phyloP scores from a whole-genome alignment of 2,329 filamentous ascomycete species.

The Verticillium nonalfalfae region DNA sequence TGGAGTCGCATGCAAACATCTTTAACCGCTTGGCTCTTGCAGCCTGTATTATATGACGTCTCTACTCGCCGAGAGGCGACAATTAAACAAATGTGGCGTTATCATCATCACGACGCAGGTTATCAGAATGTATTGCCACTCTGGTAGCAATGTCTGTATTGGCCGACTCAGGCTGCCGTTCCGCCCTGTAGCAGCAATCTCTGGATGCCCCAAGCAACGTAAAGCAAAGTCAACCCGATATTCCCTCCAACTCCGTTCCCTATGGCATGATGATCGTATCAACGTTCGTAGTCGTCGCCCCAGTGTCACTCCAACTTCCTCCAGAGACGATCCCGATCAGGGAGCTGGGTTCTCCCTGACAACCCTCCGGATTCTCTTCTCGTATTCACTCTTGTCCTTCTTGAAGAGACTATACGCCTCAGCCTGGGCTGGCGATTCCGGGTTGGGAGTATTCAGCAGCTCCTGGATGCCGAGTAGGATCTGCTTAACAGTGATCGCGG shows the following conservation, averaged over 20 bases:
- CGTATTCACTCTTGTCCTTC: slow-evolving; percentile 80
- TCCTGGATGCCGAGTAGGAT: slow-evolving; percentile 95
- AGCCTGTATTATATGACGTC: too few species aligned
- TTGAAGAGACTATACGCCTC: slow-evolving; percentile 97
- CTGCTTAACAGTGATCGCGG: slow-evolving; percentile 96
- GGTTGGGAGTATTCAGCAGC: slow-evolving; percentile 91
- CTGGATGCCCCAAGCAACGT: neutral
- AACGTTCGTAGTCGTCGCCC: neutral
- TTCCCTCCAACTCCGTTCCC: neutral
- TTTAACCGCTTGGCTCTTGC: too few species aligned
- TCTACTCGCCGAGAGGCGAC: too few species aligned
- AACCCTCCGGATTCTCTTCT: slow-evolving; percentile 77
- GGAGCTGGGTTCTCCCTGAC: slow-evolving; percentile 85
- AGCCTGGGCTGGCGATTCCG: slow-evolving; percentile 91
- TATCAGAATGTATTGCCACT: neutral
- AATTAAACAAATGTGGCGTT: neutral
- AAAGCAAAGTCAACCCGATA: neutral
- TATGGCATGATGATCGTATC: neutral
- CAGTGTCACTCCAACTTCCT: slow-evolving; percentile 26
- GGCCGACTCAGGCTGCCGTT: neutral
- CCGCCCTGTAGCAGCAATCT: neutral
- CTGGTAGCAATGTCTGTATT: neutral
- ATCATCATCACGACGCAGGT: neutral
- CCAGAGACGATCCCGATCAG: neutral
- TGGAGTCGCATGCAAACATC: too few species aligned